phyloP scores from a whole-genome alignment of 1,284 basidiomycete species.

The Cutaneotrichosporon spelunceum region DNA sequence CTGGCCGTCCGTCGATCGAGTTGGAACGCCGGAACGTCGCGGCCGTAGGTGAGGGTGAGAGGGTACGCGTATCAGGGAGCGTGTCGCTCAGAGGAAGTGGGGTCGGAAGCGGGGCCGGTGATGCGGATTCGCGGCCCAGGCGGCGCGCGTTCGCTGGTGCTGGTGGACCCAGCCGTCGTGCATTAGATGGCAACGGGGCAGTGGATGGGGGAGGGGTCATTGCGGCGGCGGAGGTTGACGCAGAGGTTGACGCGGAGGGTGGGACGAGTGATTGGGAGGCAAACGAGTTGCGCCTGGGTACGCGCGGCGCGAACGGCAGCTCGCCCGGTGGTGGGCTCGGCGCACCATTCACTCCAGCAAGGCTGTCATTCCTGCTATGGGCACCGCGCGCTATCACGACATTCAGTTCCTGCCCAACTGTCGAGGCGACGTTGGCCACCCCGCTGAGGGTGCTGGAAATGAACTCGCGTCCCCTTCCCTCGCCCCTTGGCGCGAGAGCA shows the following conservation, averaged over 20 bases:
- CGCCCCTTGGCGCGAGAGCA: constrained; percentile 45
- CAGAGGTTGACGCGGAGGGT: no score
- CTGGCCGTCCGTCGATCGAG: background rate
- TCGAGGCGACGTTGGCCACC: constrained; percentile 43
- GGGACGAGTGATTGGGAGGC: background rate
- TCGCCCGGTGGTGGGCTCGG: constrained; percentile 13
- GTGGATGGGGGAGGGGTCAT: background rate
- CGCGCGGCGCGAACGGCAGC: constrained; percentile 4
- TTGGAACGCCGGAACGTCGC: constrained; percentile 1
- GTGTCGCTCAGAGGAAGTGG: background rate
- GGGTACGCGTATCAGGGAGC: background rate
- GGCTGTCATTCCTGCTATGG: constrained; percentile 14
- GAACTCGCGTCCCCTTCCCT: constrained; percentile 45
- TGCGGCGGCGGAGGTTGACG: no score
- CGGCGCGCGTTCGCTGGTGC: constrained; percentile 32
- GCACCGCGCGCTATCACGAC: constrained; percentile 17
- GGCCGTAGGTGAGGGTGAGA: background rate
- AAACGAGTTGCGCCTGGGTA: background rate
- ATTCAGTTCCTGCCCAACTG: constrained; percentile 25
- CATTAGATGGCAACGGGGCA: constrained; percentile 9
- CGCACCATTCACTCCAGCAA: constrained; percentile 4
- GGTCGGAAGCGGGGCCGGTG: background rate
- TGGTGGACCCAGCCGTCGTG: constrained; percentile 10
- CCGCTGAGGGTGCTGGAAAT: constrained; percentile 39
- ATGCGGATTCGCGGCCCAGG: background rate